Evolutionary conservation across 352 stramenopile species (phyloP), one percentile per base, ranked within the genome.

Genomic region (Aphanomyces stellatus): DNA sequence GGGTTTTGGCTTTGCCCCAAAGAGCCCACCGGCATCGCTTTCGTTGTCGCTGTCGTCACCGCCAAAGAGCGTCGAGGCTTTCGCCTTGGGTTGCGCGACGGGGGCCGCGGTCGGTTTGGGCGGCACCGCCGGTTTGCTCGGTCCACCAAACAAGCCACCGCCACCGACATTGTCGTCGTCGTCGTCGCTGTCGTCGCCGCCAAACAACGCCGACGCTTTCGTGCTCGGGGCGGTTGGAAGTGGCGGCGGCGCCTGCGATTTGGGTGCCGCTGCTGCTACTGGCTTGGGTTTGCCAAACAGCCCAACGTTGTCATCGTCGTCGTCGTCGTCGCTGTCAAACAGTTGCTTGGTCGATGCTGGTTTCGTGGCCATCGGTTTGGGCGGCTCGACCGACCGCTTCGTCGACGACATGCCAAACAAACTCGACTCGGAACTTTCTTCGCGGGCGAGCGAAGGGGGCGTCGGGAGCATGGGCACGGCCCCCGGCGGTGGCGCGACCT

Each of bases 241-340:
- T 27, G 60, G 60, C 30, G 28, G 19, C 27, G 60, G 60, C 10
- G 42, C 49, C 33, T 25, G n/a, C 24, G 56, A 22, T 17, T 30
- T 25, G 19, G 46, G 24, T 57, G 41, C 10, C 57, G n/a, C 51
- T 30, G 60, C 30, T 5, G n/a, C 33, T 1, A 49, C 33, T 35
- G 59, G 59, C 17, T 34, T 25, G 62, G 53, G n/a, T 72, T 75
- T 7, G 62, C 81, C 81, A 71, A 92, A 91, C 33, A 91, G 43
- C 2, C 77, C 82, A 35, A 77, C 79, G 31, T 57, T 73, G 40
- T 88, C 81, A 15, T 80, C 88, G 25, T 91, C 77, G 72, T 85
- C 76, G 37, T 77, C 74, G 27, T 67, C 53, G 35, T 77, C 75
- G 40, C 68, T 76, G 37, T 74, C 69, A 28, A 68, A 76, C 4